Base-by-base conservation (phyloP, 305 asterid species). In the Withania somnifera region DNA sequence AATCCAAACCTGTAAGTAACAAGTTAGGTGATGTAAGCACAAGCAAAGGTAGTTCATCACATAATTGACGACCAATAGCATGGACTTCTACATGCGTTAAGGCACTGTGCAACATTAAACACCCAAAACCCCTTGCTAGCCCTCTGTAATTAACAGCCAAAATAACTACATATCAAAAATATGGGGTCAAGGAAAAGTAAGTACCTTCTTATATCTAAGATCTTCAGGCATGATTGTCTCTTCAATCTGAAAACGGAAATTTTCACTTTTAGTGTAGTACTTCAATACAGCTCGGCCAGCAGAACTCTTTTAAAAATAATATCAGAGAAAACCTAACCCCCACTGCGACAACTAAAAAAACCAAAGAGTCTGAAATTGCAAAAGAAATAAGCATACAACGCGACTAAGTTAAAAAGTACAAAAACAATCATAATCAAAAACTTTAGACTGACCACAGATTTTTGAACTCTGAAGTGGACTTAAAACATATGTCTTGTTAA, bases 161-260 rank as follows among this genome's bases (percentile, higher is more conserved):
- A 71, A 13, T 4, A 69, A 69, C 53, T 2, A 19, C 53, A 42
- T 15, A 6, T 20, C 3, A 11, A n/a, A 69, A 40, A 22, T 71
- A 71, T 45, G 38, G 57, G 58, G 38, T 71, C 36, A 20, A 63
- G 77, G 64, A 79, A 63, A 79, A 42, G 56, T 54, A 78, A 24
- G 83, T 84, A 95, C 99, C 98, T 92, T 96, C 90, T 91, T 93
- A 83, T 90, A 57, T 87, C 98, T 89, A 54, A 93, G 93, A 77
- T 96, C 97, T n/a, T 92, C 97, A 0, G 98, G 99, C 97, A 92
- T 93, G 82, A 88, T 83, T 1, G 99, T 94, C 38, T 88, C 92
- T 85, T 92, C 99, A 68, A 96, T 92, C 98, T 96, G 90, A 61
- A 76, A 30, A 22, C 2, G 1, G 6, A 47, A 47, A 47, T 4